These are phyloP conservation scores for Suillus alpinus DNA, from an alignment of 768 basidiomycete species.

Conservation along the genomic window DNA sequence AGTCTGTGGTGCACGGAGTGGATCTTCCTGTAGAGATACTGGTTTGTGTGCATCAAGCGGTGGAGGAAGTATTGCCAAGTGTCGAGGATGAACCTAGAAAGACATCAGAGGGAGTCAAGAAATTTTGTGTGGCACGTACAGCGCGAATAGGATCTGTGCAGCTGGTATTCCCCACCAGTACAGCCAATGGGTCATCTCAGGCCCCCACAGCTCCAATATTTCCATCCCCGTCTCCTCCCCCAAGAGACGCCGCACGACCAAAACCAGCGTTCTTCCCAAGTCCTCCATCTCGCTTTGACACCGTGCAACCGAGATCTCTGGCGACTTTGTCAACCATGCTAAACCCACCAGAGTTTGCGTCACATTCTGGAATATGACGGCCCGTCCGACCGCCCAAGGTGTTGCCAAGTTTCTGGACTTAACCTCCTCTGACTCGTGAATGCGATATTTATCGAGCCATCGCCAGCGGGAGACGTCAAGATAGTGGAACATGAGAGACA, in stretches of 20 bases:
- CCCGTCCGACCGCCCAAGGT: slow-evolving; percentile 64
- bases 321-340: slow-evolving; percentile 56
- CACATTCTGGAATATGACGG: slow-evolving; percentile 83
- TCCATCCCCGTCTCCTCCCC: slow-evolving; percentile 39
- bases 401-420: slow-evolving; percentile 71
- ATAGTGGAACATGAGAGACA: slow-evolving; percentile 75
- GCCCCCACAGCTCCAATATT: slow-evolving; percentile 35
- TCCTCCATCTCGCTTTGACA: slow-evolving; percentile 44
- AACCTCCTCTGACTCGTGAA: slow-evolving; percentile 86
- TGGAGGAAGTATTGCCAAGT: slow-evolving; percentile 99
- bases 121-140: slow-evolving; percentile 52
- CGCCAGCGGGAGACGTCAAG: slow-evolving; percentile 75
- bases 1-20: slow-evolving; percentile 95
- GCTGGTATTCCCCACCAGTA: slow-evolving; percentile 95
- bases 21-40: slow-evolving; percentile 85
- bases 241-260: slow-evolving; percentile 35
- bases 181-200: slow-evolving; percentile 51
- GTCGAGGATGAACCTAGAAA: slow-evolving; percentile 81
- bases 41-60: slow-evolving; percentile 86
- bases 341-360: slow-evolving; percentile 78
- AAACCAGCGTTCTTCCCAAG: slow-evolving; percentile 39
- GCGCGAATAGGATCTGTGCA: slow-evolving; percentile 69
- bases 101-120: slow-evolving; percentile 4
- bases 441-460: slow-evolving; percentile 79
- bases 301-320: slow-evolving; percentile 28